phyloP scores from a whole-genome alignment of 805 yeast genomes.

The Metschnikowia similis region DNA sequence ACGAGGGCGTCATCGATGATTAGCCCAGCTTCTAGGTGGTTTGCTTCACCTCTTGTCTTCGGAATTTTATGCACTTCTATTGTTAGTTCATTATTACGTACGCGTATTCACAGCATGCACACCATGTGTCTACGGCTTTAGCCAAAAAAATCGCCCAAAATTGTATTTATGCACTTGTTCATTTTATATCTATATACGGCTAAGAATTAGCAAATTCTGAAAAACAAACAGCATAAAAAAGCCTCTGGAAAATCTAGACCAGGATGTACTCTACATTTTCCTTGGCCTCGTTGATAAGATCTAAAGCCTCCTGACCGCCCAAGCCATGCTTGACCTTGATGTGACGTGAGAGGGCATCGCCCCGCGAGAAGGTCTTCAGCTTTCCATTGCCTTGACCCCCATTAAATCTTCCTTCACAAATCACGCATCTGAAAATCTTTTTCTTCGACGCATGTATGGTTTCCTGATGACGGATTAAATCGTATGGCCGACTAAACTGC shows the following conservation, averaged over 20 bases:
- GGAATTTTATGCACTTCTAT: too few species aligned
- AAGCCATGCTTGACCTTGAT: constrained; percentile 80
- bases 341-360: constrained; percentile 45
- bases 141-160: background rate
- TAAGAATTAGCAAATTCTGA: background rate
- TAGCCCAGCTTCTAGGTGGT: too few species aligned
- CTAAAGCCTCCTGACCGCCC: constrained; percentile 60
- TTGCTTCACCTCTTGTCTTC: too few species aligned
- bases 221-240: constrained; percentile 2
- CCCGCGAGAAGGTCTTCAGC: constrained; percentile 43
- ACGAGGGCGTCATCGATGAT: too few species aligned
- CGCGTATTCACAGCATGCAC: background rate
- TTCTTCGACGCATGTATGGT: constrained; percentile 46
- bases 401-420: constrained; percentile 42
- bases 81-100: background rate
- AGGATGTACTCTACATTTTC: constrained; percentile 64
- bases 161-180: background rate
- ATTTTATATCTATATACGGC: constrained; percentile 4
- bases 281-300: constrained; percentile 70
- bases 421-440: constrained; percentile 44
- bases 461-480: constrained; percentile 44
- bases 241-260: background rate
- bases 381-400: constrained; percentile 50
- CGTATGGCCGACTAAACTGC: constrained; percentile 71
- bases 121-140: background rate